Evolutionary conservation across 495 filamentous ascomycete genomes (phyloP), one percentile per base, ranked within the genome.

Genomic region (Penicillium canariense): DNA sequence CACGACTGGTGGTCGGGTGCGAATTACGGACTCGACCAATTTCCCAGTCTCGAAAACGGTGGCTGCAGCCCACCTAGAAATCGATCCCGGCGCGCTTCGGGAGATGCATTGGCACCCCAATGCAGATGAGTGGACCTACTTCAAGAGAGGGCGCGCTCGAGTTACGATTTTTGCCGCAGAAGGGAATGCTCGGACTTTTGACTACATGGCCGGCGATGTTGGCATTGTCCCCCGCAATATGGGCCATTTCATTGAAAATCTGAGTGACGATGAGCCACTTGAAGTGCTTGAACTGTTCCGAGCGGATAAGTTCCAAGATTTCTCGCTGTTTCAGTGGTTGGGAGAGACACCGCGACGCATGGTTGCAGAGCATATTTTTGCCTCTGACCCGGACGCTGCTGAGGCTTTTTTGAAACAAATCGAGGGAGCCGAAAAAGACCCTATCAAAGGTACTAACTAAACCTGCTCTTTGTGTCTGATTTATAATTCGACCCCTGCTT

Each of bases 61-160:
- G 14, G 82, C 85, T 0, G 84, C 85, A 2, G 85, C 82, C 6
- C 83, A 85, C 58, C 61, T 85, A 8, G 68, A 69, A 43, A 82
- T 85, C 38, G 62, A 81, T 36, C 82, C 82, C 0, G 81, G 81
- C 1, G 81, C 79, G 0, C 61, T 85, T 43, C 77, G 83, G 5
- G 83, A 85, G 65, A 82, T 92, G 52, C 88, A 92, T 70, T 92
- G 88, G 88, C 88, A 90, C 58, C 85, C 86, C 0, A 81, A 77
- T n/a, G 81, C 81, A 12, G 87, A 90, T 62, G 87, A 91, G 60
- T 92, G 86, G 87, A 80, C 78, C 1, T 92, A 85, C 72, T 91
- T 90, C 73, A 79, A 89, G 43, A 68, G 78, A 32, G 88, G 88
- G 0, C 76, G 75, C 0, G 88, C 81, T 0, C 77, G 88, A 8